phyloP scores from a whole-genome alignment of 2,329 filamentous ascomycete genomes.

The Akanthomyces muscarius region DNA sequence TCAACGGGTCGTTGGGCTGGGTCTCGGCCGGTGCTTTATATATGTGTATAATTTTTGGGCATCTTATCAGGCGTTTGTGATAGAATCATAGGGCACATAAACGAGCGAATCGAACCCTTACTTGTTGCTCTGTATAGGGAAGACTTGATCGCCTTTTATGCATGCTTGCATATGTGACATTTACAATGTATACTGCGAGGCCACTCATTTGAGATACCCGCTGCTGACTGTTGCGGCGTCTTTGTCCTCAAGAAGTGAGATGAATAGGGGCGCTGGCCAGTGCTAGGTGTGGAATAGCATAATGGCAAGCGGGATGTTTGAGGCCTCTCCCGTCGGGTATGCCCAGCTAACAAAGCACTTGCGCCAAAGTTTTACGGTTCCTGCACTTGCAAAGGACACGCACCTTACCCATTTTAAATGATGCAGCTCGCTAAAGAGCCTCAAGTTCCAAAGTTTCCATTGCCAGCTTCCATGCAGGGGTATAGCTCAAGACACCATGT shows the following conservation, averaged over 20 bases:
- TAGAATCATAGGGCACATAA: background rate
- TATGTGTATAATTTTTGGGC: constrained; percentile 6
- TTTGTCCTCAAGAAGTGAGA: background rate
- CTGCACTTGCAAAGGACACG: background rate
- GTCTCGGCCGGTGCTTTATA: background rate
- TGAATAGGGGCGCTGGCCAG: background rate
- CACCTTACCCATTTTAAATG: background rate
- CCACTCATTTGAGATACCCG: background rate
- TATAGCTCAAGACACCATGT: background rate
- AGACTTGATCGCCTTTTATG: background rate
- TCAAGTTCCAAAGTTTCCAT: no score
- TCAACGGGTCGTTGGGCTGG: background rate
- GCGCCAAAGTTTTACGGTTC: background rate
- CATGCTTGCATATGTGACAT: background rate
- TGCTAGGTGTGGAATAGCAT: background rate
- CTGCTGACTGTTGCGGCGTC: background rate
- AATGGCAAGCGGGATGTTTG: background rate
- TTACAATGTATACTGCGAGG: background rate
- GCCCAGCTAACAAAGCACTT: background rate
- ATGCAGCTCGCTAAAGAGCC: background rate
- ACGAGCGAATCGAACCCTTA: background rate
- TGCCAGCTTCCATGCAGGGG: background rate
- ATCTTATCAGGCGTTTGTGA: background rate
- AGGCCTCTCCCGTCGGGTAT: background rate
- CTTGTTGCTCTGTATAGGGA: background rate